phyloP scores from a whole-genome alignment of 352 stramenopile species.

The Phytophthora crassamura region DNA sequence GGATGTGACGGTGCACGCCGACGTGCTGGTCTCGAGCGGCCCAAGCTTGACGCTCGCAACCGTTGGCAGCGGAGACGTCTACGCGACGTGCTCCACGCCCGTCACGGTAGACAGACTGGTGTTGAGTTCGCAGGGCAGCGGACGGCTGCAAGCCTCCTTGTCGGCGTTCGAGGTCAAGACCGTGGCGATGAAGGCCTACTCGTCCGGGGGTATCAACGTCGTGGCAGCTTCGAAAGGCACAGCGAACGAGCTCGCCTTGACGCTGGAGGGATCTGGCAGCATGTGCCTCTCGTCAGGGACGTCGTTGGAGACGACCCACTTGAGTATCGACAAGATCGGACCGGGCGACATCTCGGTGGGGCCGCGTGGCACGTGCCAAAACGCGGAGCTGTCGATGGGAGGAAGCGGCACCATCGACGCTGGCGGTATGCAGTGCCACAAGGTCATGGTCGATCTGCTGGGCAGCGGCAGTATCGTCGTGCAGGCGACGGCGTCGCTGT shows the following conservation, averaged over 20 bases:
- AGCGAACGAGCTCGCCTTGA: background rate
- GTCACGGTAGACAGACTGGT: slow-evolving; percentile 18
- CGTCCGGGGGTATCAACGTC: slow-evolving; percentile 10
- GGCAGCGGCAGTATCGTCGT: slow-evolving; percentile 35
- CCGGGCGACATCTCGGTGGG: slow-evolving; percentile 22
- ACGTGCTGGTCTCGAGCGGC: slow-evolving; percentile 20
- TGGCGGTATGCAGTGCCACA: slow-evolving; percentile 26
- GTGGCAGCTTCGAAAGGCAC: background rate
- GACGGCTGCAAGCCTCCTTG: slow-evolving; percentile 20
- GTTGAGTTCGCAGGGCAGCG: slow-evolving; percentile 23
- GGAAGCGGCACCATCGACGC: slow-evolving; percentile 26
- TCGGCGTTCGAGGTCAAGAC: slow-evolving; percentile 23
- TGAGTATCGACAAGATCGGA: slow-evolving; percentile 22
- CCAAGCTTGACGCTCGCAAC: slow-evolving; percentile 11
- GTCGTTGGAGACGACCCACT: slow-evolving; percentile 7
- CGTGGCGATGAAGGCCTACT: slow-evolving; percentile 2
- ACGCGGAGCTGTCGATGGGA: slow-evolving; percentile 17
- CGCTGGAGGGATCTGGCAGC: slow-evolving; percentile 15
- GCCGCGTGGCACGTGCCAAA: slow-evolving; percentile 16
- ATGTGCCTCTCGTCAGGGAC: slow-evolving; percentile 18
- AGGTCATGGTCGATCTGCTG: slow-evolving; percentile 24
- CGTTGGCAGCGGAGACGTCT: slow-evolving; percentile 23
- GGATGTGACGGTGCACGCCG: slow-evolving; percentile 15
- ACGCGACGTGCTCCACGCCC: background rate
- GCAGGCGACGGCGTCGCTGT: slow-evolving; percentile 30